Evolutionary conservation across 257 asterid species (phyloP).

Genomic region (Fraxinus cuspidata): DNA sequence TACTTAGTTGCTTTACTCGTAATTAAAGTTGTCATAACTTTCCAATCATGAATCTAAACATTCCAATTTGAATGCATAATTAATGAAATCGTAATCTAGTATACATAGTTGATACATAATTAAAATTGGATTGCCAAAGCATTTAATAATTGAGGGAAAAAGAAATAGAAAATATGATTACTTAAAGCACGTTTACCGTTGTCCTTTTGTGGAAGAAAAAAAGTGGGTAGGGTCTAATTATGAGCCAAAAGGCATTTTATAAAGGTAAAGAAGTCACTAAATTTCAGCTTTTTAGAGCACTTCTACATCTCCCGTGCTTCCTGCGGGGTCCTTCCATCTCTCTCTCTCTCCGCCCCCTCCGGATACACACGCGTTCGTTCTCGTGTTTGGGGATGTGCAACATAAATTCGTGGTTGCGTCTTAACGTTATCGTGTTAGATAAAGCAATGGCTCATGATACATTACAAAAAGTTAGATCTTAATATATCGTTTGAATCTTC

Average conservation of each 20-base stretch:
- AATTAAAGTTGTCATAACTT: slow-evolving; percentile 38
- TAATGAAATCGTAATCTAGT: slow-evolving; percentile 47
- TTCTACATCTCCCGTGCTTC: slow-evolving; percentile 50
- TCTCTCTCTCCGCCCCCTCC: neutral
- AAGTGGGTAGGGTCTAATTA: slow-evolving; percentile 30
- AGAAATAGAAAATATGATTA: slow-evolving; percentile 19
- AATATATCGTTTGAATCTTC: too few relatives aligned
- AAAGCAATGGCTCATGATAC: neutral
- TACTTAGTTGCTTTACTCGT: slow-evolving; percentile 27
- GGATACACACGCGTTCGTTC: neutral
- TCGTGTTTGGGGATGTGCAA: neutral
- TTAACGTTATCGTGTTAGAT: neutral
- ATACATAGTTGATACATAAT: too few relatives aligned
- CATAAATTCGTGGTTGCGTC: neutral
- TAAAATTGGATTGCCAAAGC: neutral
- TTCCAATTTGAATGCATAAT: slow-evolving; percentile 32
- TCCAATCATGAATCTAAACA: slow-evolving; percentile 44
- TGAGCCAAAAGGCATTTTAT: slow-evolving; percentile 25
- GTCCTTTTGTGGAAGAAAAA: slow-evolving; percentile 45
- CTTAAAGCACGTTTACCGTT: slow-evolving; percentile 39
- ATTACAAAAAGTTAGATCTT: too few relatives aligned
- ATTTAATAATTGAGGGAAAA: neutral
- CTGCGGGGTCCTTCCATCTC: slow-evolving; percentile 43
- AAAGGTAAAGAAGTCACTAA: slow-evolving; percentile 47
- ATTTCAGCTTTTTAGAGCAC: slow-evolving; percentile 64